Conservation (phyloP, 2,329 filamentous ascomycete genomes). For the Trichoderma polysporum region DNA sequence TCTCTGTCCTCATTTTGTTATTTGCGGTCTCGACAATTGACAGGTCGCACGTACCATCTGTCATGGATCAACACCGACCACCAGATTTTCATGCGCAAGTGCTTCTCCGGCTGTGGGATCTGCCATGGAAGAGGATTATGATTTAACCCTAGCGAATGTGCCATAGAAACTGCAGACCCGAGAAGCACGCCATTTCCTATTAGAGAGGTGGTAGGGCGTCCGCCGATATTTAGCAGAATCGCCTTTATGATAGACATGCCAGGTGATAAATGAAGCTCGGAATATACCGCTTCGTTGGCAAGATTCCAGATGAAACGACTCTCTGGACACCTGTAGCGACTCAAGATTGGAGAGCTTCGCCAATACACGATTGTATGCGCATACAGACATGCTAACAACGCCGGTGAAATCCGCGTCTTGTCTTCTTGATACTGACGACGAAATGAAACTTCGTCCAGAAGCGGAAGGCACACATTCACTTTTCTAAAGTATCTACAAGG, state of each 20-base stretch:
- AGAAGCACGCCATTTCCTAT: constrained; percentile 55
- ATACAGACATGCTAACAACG: constrained; percentile 57
- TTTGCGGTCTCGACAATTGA: not conserved
- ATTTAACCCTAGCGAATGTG: constrained; percentile 55
- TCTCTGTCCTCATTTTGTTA: not conserved
- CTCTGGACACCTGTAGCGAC: constrained; percentile 52
- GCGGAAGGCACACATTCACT: constrained; percentile 60
- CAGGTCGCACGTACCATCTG: constrained; percentile 43
- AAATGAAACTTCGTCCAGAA: constrained; percentile 57
- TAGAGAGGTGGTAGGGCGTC: constrained; percentile 59
- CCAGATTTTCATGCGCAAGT: constrained; percentile 54
- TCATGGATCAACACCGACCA: constrained; percentile 56
- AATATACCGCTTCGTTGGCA: constrained; percentile 58
- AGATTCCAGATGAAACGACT: constrained; percentile 62
- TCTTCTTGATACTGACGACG: constrained; percentile 45
- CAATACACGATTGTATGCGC: constrained; percentile 60
- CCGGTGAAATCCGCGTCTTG: constrained; percentile 53
- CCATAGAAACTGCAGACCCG: constrained; percentile 51
- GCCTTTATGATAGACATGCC: constrained; percentile 59
- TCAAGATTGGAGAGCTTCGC: constrained; percentile 47
- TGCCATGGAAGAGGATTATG: constrained; percentile 53
- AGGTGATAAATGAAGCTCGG: constrained; percentile 58
- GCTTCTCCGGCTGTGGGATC: constrained; percentile 51
- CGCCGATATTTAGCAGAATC: constrained; percentile 58
- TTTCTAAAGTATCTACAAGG: constrained; percentile 51